Evolutionary conservation across 192 early-diverging fungal species (phyloP), one percentile per base, ranked within the genome.

Genomic region (Mortierella antarctica): DNA sequence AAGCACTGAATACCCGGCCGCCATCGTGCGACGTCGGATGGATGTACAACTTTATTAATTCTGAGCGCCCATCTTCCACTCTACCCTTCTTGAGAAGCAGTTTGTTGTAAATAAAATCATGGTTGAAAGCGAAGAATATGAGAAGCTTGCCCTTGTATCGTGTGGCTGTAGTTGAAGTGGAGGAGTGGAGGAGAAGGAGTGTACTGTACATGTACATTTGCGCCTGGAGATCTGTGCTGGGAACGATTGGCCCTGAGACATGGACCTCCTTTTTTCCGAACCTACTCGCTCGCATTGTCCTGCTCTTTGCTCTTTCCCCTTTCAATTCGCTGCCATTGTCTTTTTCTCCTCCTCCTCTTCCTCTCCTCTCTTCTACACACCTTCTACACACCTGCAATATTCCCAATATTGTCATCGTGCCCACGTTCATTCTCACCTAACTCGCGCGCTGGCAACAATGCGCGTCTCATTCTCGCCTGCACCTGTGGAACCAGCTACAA

Each of bases 1-100:
- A 78, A 78, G 74, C 74, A 78, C 74, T 78, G 74, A 78, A 78
- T 78, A 78, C 74, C 74, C 74, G 74, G 74, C 74, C 74, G 74
- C 74, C 74, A 78, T 66, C 74, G 74, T 78, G 74, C 74, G 74
- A 78, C 49, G 74, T 78, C 74, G 74, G 74, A 78, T 78, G 74
- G 74, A 78, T 78, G 74, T 12, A 78, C 74, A 78, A 70, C 68
- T 64, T 75, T 76, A 76, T 69, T 70, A 58, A 78, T 68, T 78
- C 74, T 78, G 74, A 78, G 74, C 74, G 74, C 74, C 31, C 31
- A 31, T 31, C 31, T 3, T 31, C 31, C 31, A 31, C 31, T 31
- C 31, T 31, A 31, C 31, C 31, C 31, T 31, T 31, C 31, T 31
- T 31, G 31, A 31, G 31, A 2, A 31, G 31, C 31, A 31, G 31